Evolutionary conservation across 1,284 basidiomycete genomes (phyloP).

Genomic region (Sporisorium exsertum): DNA sequence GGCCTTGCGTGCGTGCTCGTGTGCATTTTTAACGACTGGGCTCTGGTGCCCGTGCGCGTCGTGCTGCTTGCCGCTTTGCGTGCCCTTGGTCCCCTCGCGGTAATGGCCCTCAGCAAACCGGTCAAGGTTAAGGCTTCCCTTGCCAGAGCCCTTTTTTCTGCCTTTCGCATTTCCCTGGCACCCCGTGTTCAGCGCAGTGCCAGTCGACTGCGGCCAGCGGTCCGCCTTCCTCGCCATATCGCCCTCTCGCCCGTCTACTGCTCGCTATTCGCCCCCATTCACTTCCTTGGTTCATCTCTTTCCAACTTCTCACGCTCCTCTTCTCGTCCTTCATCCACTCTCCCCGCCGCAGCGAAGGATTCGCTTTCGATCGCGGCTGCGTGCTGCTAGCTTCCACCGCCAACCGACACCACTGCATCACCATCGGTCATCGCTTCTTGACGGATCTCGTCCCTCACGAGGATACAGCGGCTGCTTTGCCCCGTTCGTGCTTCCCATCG

Average conservation of each 20-base stretch:
- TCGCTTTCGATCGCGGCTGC: not conserved
- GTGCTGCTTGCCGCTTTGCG: not conserved
- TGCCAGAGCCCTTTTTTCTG: not conserved
- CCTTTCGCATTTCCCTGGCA: not conserved
- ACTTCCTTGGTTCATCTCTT: not conserved
- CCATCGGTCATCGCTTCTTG: not conserved
- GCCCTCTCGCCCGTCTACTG: not conserved
- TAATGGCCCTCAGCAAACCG: not conserved
- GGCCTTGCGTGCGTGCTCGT: not conserved
- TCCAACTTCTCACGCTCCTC: too few species aligned
- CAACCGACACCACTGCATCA: not conserved
- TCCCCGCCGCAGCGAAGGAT: not conserved
- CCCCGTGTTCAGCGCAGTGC: not conserved
- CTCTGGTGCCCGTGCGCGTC: not conserved
- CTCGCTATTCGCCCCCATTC: not conserved
- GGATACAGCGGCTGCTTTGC: conserved; percentile 1
- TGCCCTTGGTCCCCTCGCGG: not conserved
- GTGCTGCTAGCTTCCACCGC: not conserved
- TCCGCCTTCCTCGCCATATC: not conserved
- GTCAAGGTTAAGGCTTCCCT: not conserved
- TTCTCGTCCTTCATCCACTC: not conserved
- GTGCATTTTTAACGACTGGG: not conserved
- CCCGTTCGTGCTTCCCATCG: not conserved
- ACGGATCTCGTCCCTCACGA: not conserved
- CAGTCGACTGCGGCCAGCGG: not conserved